Evolutionary conservation across 768 basidiomycete species (phyloP).

Genomic region (Psilocybe azurescens): DNA sequence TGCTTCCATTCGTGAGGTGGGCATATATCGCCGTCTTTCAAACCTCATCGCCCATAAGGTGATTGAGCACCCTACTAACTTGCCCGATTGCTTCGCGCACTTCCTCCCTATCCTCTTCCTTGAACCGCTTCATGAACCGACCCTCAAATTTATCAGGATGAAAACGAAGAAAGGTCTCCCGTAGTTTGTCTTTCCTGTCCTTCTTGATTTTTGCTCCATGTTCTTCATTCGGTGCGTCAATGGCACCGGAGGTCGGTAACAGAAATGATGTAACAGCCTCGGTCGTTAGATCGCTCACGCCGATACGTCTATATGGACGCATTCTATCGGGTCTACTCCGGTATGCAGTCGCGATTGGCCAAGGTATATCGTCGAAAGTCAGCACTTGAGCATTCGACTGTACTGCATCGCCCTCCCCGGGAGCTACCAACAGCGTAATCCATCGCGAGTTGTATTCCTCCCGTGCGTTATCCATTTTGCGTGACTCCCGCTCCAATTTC

Average conservation of each 20-base stretch:
- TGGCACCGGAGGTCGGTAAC: conserved; percentile 33
- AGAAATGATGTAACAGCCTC: conserved; percentile 66
- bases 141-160: conserved; percentile 88
- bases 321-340: conserved; percentile 22
- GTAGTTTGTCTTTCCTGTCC: conserved; percentile 61
- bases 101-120: conserved; percentile 46
- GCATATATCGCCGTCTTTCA: conserved; percentile 7
- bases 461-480: conserved; percentile 49
- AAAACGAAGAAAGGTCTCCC: conserved; percentile 74
- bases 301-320: conserved; percentile 20
- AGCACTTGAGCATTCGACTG: conserved; percentile 31
- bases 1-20: not conserved
- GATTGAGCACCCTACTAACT: conserved; percentile 65
- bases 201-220: conserved; percentile 41
- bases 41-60: conserved; percentile 47
- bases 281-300: conserved; percentile 55
- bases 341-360: conserved; percentile 58
- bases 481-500: conserved; percentile 52
- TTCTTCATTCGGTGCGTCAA: conserved; percentile 9
- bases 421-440: conserved; percentile 50
- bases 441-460: conserved; percentile 63
- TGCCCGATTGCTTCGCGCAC: conserved; percentile 68
- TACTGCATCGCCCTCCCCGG: conserved; percentile 23
- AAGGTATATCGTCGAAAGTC: conserved; percentile 68
- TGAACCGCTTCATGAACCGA: conserved; percentile 61